Evolutionary conservation across 345 rosid species (phyloP), one percentile per base, ranked within the genome.

Genomic region (Eucalyptus erythrocorys): DNA sequence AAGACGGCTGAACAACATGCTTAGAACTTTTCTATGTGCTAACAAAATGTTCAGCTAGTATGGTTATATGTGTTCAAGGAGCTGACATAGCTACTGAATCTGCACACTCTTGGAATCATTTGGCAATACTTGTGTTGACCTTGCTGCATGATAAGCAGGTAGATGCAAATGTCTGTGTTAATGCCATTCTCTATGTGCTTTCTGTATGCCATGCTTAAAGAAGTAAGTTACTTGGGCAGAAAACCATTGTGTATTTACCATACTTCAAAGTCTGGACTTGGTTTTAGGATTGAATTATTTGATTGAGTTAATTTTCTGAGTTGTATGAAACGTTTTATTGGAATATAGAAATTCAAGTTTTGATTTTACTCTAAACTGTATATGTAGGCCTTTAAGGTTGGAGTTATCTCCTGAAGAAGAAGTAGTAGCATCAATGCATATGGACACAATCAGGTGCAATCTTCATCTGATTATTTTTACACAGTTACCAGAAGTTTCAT

Each of bases 331-430:
- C 47, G 21, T 76, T 76, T 76, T 37, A 21, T 76, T 40, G 42
- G 30, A 76, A 76, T 45, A 49, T n/a, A 53, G 47, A 32, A 49
- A 49, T n/a, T 85, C 53, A 47, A 48, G 86, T 85, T 27, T n/a
- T 85, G 53, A 49, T 85, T 37, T 55, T 32, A 76, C 16, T 40
- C n/a, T 48, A 37, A 86, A 85, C 49, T 48, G 82, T 49, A 66
- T 88, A n/a, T 91, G 40, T 51, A 98, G 99, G 92, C 96, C 99
- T 85, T 89, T 95, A 94, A 93, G 91, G 87, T 91, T 98, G 95
- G 99, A 97, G 91, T 94, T 98, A 87, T 95, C 99, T 89, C 98
- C 99, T 45, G 99, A 95, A 91, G 99, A 98, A 93, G 99, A 98
- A 93, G 92, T 93, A 45, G 94, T 96, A 86, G 93, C 94, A 47